Evolutionary conservation across 257 asterid genomes (phyloP).

Genomic region (Ilex asprella): DNA sequence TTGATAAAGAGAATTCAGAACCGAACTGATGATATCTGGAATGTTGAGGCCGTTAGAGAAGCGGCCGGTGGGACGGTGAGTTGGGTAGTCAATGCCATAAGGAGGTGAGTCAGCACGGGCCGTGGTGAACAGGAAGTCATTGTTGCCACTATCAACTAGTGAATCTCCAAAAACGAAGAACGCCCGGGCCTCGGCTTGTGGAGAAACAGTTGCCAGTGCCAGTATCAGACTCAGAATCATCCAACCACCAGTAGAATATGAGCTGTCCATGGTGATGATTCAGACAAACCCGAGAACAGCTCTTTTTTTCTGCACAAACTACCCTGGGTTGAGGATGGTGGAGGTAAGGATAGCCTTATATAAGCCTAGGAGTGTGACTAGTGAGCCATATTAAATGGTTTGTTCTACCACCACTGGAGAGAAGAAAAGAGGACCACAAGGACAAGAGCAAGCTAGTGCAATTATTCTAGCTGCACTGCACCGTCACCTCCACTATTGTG

Average conservation of each 20-base stretch:
- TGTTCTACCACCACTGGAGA: too few species aligned
- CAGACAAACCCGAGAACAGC: too few species aligned
- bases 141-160: conserved; percentile 82
- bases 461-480: too few species aligned
- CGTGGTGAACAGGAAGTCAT: conserved; percentile 57
- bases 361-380: too few species aligned
- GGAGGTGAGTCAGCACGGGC: conserved; percentile 90
- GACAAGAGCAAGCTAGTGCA: too few species aligned
- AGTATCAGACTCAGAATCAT: conserved; percentile 20
- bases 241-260: conserved; percentile 19
- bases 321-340: too few species aligned
- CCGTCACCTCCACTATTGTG: too few species aligned
- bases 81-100: conserved; percentile 77
- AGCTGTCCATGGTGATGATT: conserved; percentile 26
- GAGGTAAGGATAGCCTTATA: too few species aligned
- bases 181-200: conserved; percentile 51
- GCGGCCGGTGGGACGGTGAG: conserved; percentile 75
- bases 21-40: conserved; percentile 64
- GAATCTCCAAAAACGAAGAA: conserved; percentile 91
- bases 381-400: too few species aligned
- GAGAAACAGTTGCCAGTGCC: conserved; percentile 20
- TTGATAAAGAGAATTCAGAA: not conserved
- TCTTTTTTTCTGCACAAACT: too few species aligned
- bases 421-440: too few species aligned
- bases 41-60: conserved; percentile 89